Conservation (phyloP, 805 yeast genomes). For the Candida sonorensis region DNA sequence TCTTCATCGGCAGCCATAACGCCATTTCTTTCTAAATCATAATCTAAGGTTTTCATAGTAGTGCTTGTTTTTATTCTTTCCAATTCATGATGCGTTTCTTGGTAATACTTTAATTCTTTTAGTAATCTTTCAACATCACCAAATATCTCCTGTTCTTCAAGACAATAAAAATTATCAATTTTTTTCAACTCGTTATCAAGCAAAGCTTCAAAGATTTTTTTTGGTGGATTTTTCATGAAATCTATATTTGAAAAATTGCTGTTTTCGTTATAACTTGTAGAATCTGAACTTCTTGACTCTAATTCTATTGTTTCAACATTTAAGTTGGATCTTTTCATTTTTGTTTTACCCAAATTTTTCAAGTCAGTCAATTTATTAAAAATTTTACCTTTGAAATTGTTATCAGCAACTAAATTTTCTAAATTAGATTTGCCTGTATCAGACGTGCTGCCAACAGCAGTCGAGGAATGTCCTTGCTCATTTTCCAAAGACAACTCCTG, state of each 20-base stretch:
- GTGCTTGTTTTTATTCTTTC: conserved; percentile 17
- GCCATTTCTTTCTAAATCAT: conserved; percentile 11
- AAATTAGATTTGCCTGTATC: conserved; percentile 12
- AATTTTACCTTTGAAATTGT: conserved; percentile 7
- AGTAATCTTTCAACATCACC: conserved; percentile 38
- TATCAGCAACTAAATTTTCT: conserved; percentile 7
- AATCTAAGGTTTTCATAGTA: conserved; percentile 15
- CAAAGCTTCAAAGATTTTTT: conserved; percentile 38
- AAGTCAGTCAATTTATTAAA: conserved; percentile 14
- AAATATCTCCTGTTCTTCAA: conserved; percentile 40
- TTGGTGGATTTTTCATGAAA: conserved; percentile 26
- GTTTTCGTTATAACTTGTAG: conserved; percentile 2
- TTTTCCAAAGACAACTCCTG: conserved; percentile 30
- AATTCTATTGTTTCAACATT: conserved; percentile 15
- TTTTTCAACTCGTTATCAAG: conserved; percentile 43
- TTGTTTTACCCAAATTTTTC: conserved; percentile 5
- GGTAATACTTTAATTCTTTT: conserved; percentile 38
- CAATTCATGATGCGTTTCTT: conserved; percentile 18
- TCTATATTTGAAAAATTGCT: conserved; percentile 13
- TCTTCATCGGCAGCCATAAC: conserved; percentile 26
- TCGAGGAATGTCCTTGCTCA: conserved; percentile 9
- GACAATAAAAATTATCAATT: conserved; percentile 44
- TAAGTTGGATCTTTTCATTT: conserved; percentile 4
- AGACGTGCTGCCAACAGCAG: conserved; percentile 7
- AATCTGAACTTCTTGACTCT: conserved; percentile 7